Conservation (phyloP, 352 stramenopile genomes). For the Globisporangium nodosum region DNA sequence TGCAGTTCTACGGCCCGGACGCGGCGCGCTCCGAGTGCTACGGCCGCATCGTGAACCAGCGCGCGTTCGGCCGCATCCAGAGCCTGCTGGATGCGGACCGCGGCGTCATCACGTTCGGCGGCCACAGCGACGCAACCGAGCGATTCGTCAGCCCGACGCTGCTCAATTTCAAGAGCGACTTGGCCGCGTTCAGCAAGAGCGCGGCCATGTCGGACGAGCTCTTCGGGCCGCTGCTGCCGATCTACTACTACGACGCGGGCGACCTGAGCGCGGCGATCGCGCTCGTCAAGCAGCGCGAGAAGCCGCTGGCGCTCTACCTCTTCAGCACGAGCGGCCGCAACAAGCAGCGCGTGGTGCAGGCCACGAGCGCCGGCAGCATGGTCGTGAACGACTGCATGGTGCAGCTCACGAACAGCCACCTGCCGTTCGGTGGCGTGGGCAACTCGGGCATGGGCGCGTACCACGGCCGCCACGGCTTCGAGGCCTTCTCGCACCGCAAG, state of each 20-base stretch:
- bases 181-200: constrained; percentile 38
- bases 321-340: constrained; percentile 46
- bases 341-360: constrained; percentile 36
- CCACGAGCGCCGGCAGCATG: constrained; percentile 59
- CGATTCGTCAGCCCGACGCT: constrained; percentile 86
- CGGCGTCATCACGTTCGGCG: constrained; percentile 51
- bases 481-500: constrained; percentile 70
- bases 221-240: constrained; percentile 94
- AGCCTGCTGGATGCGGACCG: constrained; percentile 55
- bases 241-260: constrained; percentile 72
- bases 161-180: constrained; percentile 79
- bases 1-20: constrained; percentile 54
- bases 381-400: constrained; percentile 81
- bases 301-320: constrained; percentile 85
- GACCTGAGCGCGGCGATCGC: constrained; percentile 27
- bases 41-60: constrained; percentile 27
- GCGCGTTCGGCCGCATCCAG: constrained; percentile 8
- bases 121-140: constrained; percentile 52
- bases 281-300: constrained; percentile 39
- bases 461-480: constrained; percentile 76
- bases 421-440: constrained; percentile 84
- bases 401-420: constrained; percentile 49
- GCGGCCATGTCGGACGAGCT: constrained; percentile 91
- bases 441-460: constrained; percentile 77
- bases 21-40: constrained; percentile 38